These are phyloP conservation scores for Raphanus sativus DNA, from an alignment of 345 rosid species.

Conservation along the genomic window DNA sequence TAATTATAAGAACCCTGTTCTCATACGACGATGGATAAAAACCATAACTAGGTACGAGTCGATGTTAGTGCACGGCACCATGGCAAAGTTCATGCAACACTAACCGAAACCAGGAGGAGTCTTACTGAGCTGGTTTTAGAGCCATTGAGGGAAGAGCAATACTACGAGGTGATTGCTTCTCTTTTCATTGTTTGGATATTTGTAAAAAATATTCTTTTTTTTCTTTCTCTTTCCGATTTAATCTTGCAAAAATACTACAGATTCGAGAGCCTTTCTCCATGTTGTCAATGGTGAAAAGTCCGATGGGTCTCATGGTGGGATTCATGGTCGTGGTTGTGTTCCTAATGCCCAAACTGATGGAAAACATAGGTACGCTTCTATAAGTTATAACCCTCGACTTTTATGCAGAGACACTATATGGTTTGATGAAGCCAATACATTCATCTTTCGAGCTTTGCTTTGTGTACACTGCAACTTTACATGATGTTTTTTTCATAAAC, in stretches of 20 bases:
- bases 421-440: not conserved
- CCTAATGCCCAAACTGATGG: constrained; percentile 93
- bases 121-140: constrained; percentile 85
- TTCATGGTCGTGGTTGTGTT: constrained; percentile 91
- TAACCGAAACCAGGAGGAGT: constrained; percentile 88
- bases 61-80: constrained; percentile 97
- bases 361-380: constrained; percentile 71
- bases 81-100: constrained; percentile 90
- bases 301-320: constrained; percentile 99
- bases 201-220: not conserved
- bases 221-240: not conserved
- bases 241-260: constrained; percentile 42
- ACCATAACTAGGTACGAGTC: constrained; percentile 68
- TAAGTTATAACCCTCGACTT: not conserved
- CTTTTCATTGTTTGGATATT: constrained; percentile 11
- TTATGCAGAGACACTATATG: not conserved
- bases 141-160: constrained; percentile 77
- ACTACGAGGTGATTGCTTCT: constrained; percentile 66
- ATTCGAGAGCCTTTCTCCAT: constrained; percentile 85
- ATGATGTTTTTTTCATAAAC: constrained; percentile 22
- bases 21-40: not conserved
- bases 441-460: constrained; percentile 1
- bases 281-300: constrained; percentile 84
- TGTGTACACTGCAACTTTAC: not conserved
- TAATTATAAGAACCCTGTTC: not conserved